These are phyloP conservation scores for Boletus semigastroideus DNA, from an alignment of 1,284 basidiomycete species.

Conservation along the genomic window DNA sequence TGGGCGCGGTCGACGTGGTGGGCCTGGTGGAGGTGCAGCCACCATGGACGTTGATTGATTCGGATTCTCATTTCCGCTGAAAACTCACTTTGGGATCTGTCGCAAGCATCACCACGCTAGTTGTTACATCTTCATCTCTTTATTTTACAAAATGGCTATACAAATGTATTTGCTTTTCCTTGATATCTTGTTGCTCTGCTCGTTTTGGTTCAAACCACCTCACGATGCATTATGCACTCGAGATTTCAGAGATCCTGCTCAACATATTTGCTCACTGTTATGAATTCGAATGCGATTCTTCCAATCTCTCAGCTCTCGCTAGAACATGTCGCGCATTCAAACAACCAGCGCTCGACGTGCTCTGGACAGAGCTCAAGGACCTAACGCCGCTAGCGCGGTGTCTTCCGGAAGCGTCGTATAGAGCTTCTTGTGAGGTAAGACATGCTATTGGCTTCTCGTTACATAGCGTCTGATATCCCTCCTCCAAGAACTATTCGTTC, in stretches of 20 bases:
- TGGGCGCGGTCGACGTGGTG: conserved; percentile 30
- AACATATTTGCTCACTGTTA: too few relatives aligned
- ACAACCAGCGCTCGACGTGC: neutral
- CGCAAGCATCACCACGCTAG: conserved; percentile 13
- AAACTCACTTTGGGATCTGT: conserved; percentile 17
- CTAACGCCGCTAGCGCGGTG: neutral
- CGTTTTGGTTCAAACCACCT: too few relatives aligned
- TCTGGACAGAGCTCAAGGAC: neutral
- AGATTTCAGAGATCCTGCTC: too few relatives aligned
- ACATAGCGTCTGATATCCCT: neutral
- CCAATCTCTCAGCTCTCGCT: neutral
- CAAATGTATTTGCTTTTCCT: conserved; percentile 17
- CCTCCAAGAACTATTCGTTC: too few relatives aligned
- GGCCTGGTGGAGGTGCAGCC: conserved; percentile 38
- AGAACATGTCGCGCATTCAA: neutral
- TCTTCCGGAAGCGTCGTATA: neutral
- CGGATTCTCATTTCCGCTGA: neutral
- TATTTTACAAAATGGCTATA: conserved; percentile 21
- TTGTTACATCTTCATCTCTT: conserved; percentile 23
- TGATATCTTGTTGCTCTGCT: too few relatives aligned
- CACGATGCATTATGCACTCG: too few relatives aligned
- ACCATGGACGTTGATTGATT: conserved; percentile 36
- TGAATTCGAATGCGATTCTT: neutral
- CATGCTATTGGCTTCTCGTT: neutral
- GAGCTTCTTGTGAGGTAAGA: neutral